These are phyloP conservation scores for Lophiostoma macrostomum DNA, from an alignment of 495 filamentous ascomycete species.

Conservation along the genomic window DNA sequence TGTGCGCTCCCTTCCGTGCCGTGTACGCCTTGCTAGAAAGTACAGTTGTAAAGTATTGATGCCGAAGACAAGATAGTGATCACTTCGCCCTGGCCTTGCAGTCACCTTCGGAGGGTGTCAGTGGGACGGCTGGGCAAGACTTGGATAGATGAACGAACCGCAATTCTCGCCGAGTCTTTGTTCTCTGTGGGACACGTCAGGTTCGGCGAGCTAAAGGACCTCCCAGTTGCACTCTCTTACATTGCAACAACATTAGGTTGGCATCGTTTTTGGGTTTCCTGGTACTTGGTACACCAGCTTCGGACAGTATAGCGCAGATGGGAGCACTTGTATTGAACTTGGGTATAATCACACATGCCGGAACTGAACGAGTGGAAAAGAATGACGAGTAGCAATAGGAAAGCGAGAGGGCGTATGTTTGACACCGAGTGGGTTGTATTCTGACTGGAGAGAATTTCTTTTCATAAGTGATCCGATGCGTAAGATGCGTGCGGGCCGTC, in stretches of 20 bases:
- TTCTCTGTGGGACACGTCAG: conserved; percentile 35
- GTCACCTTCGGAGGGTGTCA: conserved; percentile 13
- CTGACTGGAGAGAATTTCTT: conserved; percentile 2
- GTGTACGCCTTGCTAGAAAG: conserved; percentile 26
- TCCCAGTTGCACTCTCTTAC: conserved; percentile 31
- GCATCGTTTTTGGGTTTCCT: conserved; percentile 47
- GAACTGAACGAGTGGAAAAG: background rate
- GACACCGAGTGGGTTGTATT: conserved; percentile 16
- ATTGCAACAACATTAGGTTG: conserved; percentile 50
- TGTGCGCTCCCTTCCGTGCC: conserved; percentile 11
- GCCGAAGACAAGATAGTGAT: background rate
- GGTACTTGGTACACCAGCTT: conserved; percentile 54
- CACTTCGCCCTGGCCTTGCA: conserved; percentile 22
- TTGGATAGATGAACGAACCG: conserved; percentile 28
- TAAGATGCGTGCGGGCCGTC: conserved; percentile 15
- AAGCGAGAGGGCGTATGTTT: background rate
- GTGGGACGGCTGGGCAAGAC: background rate
- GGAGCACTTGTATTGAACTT: conserved; percentile 50
- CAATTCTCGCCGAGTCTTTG: conserved; percentile 45
- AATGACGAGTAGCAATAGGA: background rate
- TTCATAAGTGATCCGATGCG: conserved; percentile 17
- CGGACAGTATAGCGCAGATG: conserved; percentile 51
- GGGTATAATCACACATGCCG: conserved; percentile 55
- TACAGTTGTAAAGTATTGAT: conserved; percentile 2
- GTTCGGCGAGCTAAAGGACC: background rate